These are phyloP conservation scores for Talaromyces sp. DNA, from an alignment of 2,329 filamentous ascomycete species.

Conservation along the genomic window DNA sequence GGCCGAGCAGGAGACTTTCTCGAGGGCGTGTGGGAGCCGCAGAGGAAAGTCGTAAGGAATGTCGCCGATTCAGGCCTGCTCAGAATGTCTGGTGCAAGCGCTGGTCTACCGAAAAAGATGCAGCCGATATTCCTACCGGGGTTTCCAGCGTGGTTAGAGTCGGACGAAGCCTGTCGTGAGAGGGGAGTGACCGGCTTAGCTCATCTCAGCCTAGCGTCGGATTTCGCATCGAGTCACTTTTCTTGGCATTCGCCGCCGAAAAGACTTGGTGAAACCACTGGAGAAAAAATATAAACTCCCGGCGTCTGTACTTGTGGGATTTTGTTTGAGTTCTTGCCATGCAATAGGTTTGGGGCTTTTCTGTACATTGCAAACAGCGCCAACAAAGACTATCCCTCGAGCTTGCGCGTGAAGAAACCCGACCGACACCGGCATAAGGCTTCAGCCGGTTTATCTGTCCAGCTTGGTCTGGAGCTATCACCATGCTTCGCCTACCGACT, in stretches of 20 bases:
- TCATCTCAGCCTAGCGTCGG: constrained; percentile 20
- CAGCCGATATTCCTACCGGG: constrained; percentile 16
- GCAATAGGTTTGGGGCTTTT: background rate
- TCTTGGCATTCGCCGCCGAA: constrained; percentile 19
- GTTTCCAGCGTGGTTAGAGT: constrained; percentile 12
- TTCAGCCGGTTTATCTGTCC: background rate
- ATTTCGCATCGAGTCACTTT: constrained; percentile 8
- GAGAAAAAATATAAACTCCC: background rate
- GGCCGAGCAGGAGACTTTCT: background rate
- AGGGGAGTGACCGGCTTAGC: constrained; percentile 22
- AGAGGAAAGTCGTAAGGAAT: background rate
- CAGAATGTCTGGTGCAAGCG: constrained; percentile 13
- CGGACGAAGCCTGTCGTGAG: constrained; percentile 23
- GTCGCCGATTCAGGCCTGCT: background rate
- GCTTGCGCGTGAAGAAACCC: background rate
- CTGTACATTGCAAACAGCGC: background rate
- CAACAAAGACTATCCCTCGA: background rate
- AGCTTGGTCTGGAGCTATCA: constrained; percentile 10
- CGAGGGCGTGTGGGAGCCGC: background rate
- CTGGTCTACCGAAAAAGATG: constrained; percentile 16
- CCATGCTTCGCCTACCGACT: constrained; percentile 30
- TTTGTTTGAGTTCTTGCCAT: background rate
- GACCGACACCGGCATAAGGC: background rate
- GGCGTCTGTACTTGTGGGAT: background rate
- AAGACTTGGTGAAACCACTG: background rate